Conservation (phyloP, 2,329 filamentous ascomycete genomes). For the Dothistroma pini region DNA sequence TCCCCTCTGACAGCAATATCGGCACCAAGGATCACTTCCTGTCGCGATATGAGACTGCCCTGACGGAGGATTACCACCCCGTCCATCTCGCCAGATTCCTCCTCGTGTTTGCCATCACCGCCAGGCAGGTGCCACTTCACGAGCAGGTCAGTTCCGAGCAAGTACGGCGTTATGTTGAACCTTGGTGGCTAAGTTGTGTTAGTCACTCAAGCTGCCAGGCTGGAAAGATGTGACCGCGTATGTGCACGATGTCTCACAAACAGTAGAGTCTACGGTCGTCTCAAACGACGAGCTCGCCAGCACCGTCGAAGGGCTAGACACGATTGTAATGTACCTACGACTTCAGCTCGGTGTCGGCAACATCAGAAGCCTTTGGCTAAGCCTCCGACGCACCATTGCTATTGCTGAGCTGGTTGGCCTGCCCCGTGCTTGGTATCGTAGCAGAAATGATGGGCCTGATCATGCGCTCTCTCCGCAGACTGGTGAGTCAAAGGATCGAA, state of each 20-base stretch:
- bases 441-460: not conserved
- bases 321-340: constrained; percentile 35
- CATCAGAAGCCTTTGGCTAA: constrained; percentile 37
- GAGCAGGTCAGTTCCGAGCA: not conserved
- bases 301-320: constrained; percentile 34
- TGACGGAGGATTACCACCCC: constrained; percentile 19
- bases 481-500: not conserved
- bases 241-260: constrained; percentile 26
- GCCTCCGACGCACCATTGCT: constrained; percentile 37
- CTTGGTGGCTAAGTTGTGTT: not conserved
- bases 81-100: constrained; percentile 30
- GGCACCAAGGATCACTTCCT: constrained; percentile 25
- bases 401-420: constrained; percentile 40
- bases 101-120: constrained; percentile 31
- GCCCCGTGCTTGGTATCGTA: constrained; percentile 23
- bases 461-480: not conserved
- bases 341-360: constrained; percentile 37
- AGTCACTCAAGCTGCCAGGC: constrained; percentile 5
- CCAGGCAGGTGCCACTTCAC: constrained; percentile 25
- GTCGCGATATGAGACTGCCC: constrained; percentile 28
- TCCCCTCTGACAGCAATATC: constrained; percentile 23
- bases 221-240: constrained; percentile 17
- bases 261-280: constrained; percentile 31
- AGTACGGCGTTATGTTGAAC: not conserved
- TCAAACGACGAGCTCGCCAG: constrained; percentile 33